A percentile compares a stretch with the other conserved stretches of the same genome.
Conservation (phyloP, 2,329 filamentous ascomycete genomes). For the Fusarium scirpi region DNA sequence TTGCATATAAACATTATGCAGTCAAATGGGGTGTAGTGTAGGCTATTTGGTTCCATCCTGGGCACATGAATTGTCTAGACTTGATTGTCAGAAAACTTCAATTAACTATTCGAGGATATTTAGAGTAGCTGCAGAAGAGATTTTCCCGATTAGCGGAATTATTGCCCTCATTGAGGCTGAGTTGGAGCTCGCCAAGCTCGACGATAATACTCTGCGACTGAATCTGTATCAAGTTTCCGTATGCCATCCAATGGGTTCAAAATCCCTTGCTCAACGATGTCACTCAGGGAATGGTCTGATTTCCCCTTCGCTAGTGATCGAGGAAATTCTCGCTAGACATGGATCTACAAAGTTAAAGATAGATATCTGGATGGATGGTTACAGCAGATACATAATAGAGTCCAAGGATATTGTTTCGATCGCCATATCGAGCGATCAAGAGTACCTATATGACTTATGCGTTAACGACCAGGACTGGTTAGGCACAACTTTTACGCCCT, state of each 20-base stretch:
- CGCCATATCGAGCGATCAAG: constrained; percentile 19
- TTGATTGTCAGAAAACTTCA: neutral
- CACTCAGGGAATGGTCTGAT: neutral
- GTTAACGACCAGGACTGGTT: neutral
- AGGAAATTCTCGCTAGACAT: neutral
- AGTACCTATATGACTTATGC: constrained; percentile 3
- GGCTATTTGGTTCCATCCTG: no score
- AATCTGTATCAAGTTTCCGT: neutral
- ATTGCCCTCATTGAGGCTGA: neutral
- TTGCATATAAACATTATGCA: no score
- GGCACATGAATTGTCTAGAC: no score
- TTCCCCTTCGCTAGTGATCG: neutral
- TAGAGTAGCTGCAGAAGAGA: neutral
- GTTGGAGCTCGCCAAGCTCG: neutral
- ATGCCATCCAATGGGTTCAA: neutral
- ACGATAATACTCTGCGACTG: neutral
- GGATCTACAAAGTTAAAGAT: neutral
- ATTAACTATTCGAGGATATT: neutral
- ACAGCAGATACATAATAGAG: neutral
- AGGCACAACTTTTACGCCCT: constrained; percentile 1
- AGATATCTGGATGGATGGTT: neutral
- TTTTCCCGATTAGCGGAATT: neutral
- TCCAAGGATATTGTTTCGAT: constrained; percentile 25
- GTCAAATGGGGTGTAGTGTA: neutral
- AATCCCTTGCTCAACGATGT: neutral